Evolutionary conservation across 768 basidiomycete genomes (phyloP).

Genomic region (Sarcomyxa edulis): DNA sequence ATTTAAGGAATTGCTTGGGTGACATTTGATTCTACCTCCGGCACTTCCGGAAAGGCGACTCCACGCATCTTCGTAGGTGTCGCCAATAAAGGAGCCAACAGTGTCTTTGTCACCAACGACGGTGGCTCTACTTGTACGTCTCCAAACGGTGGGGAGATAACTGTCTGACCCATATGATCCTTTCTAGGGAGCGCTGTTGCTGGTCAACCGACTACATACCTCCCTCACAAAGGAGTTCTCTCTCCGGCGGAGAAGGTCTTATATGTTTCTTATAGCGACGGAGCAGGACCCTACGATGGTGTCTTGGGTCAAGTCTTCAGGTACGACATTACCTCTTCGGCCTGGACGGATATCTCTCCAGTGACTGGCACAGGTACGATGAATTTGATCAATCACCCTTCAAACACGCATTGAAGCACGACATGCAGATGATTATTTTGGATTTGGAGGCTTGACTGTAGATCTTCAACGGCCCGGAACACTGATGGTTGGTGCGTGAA

Average conservation of each 20-base stretch:
- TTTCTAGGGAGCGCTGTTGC: conserved; percentile 47
- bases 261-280: conserved; percentile 58
- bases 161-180: not conserved
- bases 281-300: conserved; percentile 64
- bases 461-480: conserved; percentile 58
- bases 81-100: conserved; percentile 47
- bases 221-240: conserved; percentile 65
- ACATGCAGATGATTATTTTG: conserved; percentile 57
- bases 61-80: conserved; percentile 68
- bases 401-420: too few species aligned
- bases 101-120: conserved; percentile 52
- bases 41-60: conserved; percentile 45
- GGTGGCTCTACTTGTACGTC: conserved; percentile 51
- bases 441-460: conserved; percentile 58
- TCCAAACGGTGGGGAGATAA: not conserved
- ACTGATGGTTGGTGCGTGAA: conserved; percentile 67
- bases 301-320: conserved; percentile 42
- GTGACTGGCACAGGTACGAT: too few species aligned
- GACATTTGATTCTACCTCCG: conserved; percentile 58
- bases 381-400: too few species aligned
- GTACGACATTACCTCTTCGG: conserved; percentile 47
- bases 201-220: conserved; percentile 50
- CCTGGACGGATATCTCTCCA: conserved; percentile 24
- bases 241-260: conserved; percentile 51
- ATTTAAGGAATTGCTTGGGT: conserved; percentile 50